These are phyloP conservation scores for Arbutus unedo DNA, from an alignment of 148 eudicot genomes.

Conservation along the genomic window DNA sequence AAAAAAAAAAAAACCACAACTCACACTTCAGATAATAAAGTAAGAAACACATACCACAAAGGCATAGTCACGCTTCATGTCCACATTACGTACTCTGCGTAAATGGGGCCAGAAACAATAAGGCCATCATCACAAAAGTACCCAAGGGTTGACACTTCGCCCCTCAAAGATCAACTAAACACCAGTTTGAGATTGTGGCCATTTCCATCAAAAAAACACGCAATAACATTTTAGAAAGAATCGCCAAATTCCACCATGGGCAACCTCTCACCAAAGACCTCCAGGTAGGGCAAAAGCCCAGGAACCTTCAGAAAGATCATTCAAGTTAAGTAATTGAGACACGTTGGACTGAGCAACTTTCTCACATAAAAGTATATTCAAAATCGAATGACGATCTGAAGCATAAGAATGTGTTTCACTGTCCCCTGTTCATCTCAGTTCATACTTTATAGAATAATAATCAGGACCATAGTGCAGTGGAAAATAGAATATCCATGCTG, in stretches of 20 bases:
- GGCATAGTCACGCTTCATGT: conserved; percentile 82
- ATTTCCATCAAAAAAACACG: conserved; percentile 67
- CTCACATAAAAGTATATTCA: conserved; percentile 23
- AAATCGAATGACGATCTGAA: conserved; percentile 8
- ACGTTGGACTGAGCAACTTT: conserved; percentile 42
- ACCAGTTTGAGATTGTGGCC: conserved; percentile 77
- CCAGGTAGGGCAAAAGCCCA: conserved; percentile 83
- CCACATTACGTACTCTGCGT: conserved; percentile 90
- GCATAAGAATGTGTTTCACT: conserved; percentile 9
- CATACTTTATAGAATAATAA: not conserved
- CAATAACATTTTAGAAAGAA: conserved; percentile 70
- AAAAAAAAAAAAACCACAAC: not conserved
- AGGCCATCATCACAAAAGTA: conserved; percentile 77
- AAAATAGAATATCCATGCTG: not conserved
- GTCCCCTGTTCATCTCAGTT: not conserved
- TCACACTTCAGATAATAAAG: not conserved
- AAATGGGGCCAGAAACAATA: conserved; percentile 80
- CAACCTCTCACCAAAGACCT: conserved; percentile 83
- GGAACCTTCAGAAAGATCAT: conserved; percentile 84
- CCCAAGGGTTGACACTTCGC: conserved; percentile 65
- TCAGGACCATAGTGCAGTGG: not conserved
- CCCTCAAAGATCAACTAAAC: conserved; percentile 79
- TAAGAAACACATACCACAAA: conserved; percentile 58
- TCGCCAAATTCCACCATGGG: conserved; percentile 87
- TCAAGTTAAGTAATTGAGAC: conserved; percentile 57